Conservation (phyloP, 192 early-diverging fungal genomes). For the Linnemannia elongata region DNA sequence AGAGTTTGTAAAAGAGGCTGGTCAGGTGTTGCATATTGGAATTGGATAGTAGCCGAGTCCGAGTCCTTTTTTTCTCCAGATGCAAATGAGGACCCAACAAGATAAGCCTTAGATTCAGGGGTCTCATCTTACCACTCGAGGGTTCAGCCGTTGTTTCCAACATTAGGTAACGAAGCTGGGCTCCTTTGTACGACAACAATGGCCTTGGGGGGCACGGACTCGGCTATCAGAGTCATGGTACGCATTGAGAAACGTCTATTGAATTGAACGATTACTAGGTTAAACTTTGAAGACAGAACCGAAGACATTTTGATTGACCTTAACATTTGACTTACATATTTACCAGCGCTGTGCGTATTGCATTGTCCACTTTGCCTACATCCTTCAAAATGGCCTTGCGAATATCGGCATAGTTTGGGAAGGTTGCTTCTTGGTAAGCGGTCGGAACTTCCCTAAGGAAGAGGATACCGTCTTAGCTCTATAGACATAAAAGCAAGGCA, state of each 20-base stretch:
- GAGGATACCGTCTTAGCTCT: neutral
- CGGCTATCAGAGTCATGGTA: constrained; percentile 4
- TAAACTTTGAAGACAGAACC: neutral
- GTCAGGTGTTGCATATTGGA: neutral
- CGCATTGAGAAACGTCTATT: neutral
- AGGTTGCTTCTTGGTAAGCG: neutral
- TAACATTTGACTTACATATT: neutral
- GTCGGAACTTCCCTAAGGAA: neutral
- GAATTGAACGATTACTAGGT: neutral
- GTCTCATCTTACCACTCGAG: neutral
- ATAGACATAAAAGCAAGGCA: neutral
- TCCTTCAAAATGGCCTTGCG: neutral
- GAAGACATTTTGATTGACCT: neutral
- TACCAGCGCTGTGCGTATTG: neutral
- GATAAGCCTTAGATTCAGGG: neutral
- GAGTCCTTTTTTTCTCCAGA: neutral
- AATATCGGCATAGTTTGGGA: neutral
- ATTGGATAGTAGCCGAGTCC: neutral
- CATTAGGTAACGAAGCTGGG: neutral
- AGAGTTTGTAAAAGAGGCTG: neutral
- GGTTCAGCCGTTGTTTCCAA: neutral
- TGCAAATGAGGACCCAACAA: neutral
- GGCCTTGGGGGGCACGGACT: neutral
- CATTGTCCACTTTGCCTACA: neutral
- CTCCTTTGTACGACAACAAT: neutral